Evolutionary conservation across 208 protist genomes (phyloP), one percentile per base, ranked within the genome.

Genomic region (Naegleria lovaniensis): DNA sequence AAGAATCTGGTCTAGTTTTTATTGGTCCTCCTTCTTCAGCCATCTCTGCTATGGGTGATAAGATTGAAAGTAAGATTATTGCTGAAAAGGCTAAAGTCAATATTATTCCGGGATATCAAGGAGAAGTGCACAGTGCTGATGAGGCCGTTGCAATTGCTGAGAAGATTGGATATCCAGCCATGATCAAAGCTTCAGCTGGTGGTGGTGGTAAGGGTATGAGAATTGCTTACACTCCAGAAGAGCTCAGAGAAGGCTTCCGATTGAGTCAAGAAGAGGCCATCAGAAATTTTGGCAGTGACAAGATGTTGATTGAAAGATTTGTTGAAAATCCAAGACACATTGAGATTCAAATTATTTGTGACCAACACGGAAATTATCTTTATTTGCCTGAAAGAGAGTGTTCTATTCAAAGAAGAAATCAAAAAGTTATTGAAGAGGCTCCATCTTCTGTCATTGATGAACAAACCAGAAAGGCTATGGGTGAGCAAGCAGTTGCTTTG

Each of bases 261-360:
- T 75, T 94, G 29, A 91, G 91, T 19, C 93, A 91, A 59, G 22
- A 88, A 5, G 94, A 96, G 92, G 92, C 93, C 0, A 5, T 85
- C 3, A 33, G 92, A 25, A 94, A 94, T 5, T 96, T 97, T 75
- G 94, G 94, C 25, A 92, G 96, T 83, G 95, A 95, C 25, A 75
- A 92, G 39, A 93, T 98, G 89, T 94, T 98, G 25, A 93, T 98
- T 15, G 97, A 98, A 91, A 95, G 95, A 58, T 98, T 94, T 90
- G 94, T 98, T 67, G 93, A 96, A 40, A 19, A 93, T 52, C 94
- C 96, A n/a, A 92, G 96, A 83, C 97, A 98, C 92, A 98, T 98
- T 91, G 97, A 98, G 91, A 96, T 98, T 59, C 97, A 98, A 93
- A 90, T 98, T 25, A 76, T 98, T 29, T 95, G 90, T 22, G 97